Conservation (phyloP, 177 flowering plant species). For the Telopea speciosissima region DNA sequence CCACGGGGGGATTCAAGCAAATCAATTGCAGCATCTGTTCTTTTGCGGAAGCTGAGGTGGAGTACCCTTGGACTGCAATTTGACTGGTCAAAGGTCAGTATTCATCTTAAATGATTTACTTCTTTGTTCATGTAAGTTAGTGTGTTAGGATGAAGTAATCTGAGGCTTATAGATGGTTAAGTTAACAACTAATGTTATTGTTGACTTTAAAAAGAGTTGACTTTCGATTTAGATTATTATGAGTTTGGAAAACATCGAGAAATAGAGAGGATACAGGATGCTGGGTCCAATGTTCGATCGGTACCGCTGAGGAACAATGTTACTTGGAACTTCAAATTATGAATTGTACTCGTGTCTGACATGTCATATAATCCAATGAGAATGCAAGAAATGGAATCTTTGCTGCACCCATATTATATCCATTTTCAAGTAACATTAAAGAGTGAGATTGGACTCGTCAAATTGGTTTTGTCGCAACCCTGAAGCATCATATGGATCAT, state of each 20-base stretch:
- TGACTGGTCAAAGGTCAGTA: constrained; percentile 89
- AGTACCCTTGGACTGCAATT: constrained; percentile 97
- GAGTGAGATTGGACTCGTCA: background rate
- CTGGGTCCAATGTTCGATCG: background rate
- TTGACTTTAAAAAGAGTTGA: too few relatives aligned
- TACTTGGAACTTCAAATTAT: background rate
- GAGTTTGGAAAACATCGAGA: background rate
- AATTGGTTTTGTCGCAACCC: background rate
- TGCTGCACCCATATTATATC: background rate
- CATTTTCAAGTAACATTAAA: too few relatives aligned
- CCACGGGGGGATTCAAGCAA: constrained; percentile 36
- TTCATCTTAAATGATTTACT: background rate
- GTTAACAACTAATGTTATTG: too few relatives aligned
- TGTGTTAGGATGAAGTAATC: background rate
- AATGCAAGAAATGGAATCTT: background rate
- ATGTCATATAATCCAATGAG: too few relatives aligned
- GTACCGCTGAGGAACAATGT: background rate
- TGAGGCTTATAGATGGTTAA: background rate
- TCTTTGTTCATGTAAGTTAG: background rate
- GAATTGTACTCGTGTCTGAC: too few relatives aligned
- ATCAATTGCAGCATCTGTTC: constrained; percentile 50
- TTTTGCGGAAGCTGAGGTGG: constrained; percentile 88
- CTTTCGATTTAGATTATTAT: background rate
- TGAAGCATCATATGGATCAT: background rate
- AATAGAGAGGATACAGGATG: background rate